phyloP scores from a whole-genome alignment of 495 filamentous ascomycete species.

The Jackrogersella minutella region DNA sequence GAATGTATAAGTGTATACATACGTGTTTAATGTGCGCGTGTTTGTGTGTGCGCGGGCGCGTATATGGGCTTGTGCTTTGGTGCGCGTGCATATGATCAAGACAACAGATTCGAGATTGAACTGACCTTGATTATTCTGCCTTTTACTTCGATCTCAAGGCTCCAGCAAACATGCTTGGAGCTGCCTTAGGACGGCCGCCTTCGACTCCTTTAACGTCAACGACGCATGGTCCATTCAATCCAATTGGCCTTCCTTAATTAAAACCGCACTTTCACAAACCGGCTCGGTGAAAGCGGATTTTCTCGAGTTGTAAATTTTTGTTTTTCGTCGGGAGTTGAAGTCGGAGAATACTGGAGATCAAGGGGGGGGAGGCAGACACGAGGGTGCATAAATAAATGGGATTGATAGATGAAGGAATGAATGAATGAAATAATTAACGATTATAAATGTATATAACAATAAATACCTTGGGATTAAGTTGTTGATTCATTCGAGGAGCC shows the following conservation, averaged over 20 bases:
- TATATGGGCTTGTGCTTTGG: slow-evolving; percentile 28
- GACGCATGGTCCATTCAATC: slow-evolving; percentile 33
- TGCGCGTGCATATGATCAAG: slow-evolving; percentile 21
- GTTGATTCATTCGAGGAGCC: slow-evolving; percentile 59
- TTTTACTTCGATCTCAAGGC: slow-evolving; percentile 31
- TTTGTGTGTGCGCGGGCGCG: slow-evolving; percentile 25
- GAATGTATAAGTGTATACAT: slow-evolving; percentile 4
- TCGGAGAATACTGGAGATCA: slow-evolving; percentile 6
- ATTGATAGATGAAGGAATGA: not conserved
- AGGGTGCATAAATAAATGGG: slow-evolving; percentile 24
- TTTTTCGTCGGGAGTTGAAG: slow-evolving; percentile 15
- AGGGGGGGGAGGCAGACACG: slow-evolving; percentile 1
- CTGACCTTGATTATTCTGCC: slow-evolving; percentile 34
- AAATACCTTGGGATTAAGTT: slow-evolving; percentile 57
- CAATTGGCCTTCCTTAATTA: slow-evolving; percentile 42
- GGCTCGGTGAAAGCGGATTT: slow-evolving; percentile 32
- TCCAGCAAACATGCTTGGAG: slow-evolving; percentile 29
- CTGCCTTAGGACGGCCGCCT: slow-evolving; percentile 17
- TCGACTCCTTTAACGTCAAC: slow-evolving; percentile 26
- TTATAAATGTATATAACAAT: slow-evolving; percentile 25
- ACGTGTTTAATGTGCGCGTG: not conserved
- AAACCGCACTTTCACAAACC: slow-evolving; percentile 34
- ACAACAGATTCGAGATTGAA: slow-evolving; percentile 28
- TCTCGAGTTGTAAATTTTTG: slow-evolving; percentile 14
- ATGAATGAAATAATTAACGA: slow-evolving; percentile 20